Conservation (phyloP, 2,329 filamentous ascomycete species). For the Colletotrichum spaethianum region DNA sequence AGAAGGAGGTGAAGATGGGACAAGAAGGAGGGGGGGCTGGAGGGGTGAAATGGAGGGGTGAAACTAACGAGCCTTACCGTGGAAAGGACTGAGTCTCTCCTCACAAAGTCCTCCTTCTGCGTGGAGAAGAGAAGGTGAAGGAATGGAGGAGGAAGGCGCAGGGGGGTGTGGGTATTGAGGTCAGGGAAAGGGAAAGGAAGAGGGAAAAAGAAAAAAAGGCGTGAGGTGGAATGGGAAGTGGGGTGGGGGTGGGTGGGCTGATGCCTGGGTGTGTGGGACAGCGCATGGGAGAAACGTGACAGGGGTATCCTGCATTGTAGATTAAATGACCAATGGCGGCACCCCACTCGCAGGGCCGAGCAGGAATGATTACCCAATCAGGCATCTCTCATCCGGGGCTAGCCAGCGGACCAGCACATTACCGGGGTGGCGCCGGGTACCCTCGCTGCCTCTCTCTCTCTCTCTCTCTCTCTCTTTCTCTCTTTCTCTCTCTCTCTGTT, state of each 20-base stretch:
- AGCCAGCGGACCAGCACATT: slow-evolving; percentile 58
- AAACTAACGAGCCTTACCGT: slow-evolving; percentile 18
- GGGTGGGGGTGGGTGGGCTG: not conserved
- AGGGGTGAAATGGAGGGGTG: slow-evolving; percentile 26
- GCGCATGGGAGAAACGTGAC: slow-evolving; percentile 67
- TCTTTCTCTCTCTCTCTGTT: not conserved
- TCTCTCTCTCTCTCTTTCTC: not conserved
- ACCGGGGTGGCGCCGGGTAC: slow-evolving; percentile 46
- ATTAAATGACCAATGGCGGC: slow-evolving; percentile 68
- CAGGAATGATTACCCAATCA: slow-evolving; percentile 64
- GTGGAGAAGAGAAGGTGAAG: not conserved
- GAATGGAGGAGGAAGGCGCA: not conserved
- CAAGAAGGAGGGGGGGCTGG: slow-evolving; percentile 27
- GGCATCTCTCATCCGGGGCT: slow-evolving; percentile 63
- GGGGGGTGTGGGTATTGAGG: slow-evolving; percentile 1
- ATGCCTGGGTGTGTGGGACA: slow-evolving; percentile 53
- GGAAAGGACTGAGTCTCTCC: slow-evolving; percentile 7
- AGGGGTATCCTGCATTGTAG: slow-evolving; percentile 62
- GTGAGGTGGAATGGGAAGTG: not conserved
- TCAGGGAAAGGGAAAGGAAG: slow-evolving; percentile 1
- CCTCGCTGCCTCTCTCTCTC: slow-evolving; percentile 20
- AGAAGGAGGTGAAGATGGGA: slow-evolving; percentile 20
- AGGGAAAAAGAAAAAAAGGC: slow-evolving; percentile 13
- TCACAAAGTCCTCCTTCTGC: not conserved
- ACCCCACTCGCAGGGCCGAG: slow-evolving; percentile 53